Conservation (phyloP, 2,329 filamentous ascomycete genomes). For the Helicocarpus griseus region DNA sequence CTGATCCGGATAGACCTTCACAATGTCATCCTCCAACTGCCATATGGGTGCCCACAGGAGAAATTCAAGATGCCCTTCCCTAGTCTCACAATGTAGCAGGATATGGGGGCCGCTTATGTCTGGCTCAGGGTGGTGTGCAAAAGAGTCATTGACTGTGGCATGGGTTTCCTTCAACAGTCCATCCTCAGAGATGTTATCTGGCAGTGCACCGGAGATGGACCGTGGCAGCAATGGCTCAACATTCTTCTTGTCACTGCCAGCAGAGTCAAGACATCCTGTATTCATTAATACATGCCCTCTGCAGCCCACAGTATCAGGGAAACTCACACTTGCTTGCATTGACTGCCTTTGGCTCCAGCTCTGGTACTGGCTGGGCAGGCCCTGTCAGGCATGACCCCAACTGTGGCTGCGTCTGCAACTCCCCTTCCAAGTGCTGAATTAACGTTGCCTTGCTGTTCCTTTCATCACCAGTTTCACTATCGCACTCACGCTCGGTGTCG, state of each 20-base stretch:
- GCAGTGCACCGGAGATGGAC: not conserved
- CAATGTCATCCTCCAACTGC: conserved; percentile 1
- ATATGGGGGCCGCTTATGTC: not conserved
- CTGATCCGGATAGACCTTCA: not conserved
- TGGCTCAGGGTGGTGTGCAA: not conserved
- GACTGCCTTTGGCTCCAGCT: not conserved
- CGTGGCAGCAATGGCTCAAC: not conserved
- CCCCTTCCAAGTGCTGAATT: not conserved
- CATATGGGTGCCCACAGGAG: not conserved
- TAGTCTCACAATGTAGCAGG: not conserved
- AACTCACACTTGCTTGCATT: not conserved
- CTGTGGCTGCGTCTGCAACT: not conserved
- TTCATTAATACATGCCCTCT: not conserved
- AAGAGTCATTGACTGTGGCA: not conserved
- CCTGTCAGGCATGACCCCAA: not conserved
- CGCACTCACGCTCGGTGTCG: not conserved
- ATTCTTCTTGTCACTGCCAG: not conserved
- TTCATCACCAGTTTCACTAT: not conserved
- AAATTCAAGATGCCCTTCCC: not conserved
- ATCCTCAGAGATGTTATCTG: not conserved
- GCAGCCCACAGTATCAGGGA: not conserved
- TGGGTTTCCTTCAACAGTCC: not conserved
- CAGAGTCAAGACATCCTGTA: not conserved
- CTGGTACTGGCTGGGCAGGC: not conserved
- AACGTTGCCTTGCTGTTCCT: not conserved